These are phyloP conservation scores for Alternaria infectoria DNA, from an alignment of 2,329 filamentous ascomycete genomes.

Conservation along the genomic window DNA sequence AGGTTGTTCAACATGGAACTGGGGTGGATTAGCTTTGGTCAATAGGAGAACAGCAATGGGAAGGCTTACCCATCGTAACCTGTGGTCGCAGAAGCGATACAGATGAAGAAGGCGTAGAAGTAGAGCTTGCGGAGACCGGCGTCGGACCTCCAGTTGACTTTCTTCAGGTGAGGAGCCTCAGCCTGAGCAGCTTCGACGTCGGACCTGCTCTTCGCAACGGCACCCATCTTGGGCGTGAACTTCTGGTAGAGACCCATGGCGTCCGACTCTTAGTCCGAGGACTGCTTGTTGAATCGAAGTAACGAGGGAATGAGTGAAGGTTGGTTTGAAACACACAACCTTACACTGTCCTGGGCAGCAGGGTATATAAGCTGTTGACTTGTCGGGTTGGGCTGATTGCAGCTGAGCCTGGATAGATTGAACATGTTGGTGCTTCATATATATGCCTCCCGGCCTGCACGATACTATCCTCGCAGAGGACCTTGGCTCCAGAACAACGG, in stretches of 20 bases:
- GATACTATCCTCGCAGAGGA: conserved; percentile 16
- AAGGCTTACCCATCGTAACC: conserved; percentile 60
- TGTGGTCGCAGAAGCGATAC: conserved; percentile 63
- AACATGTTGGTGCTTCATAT: conserved; percentile 30
- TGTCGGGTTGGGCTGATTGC: conserved; percentile 21
- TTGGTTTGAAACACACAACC: conserved; percentile 19
- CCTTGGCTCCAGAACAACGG: conserved; percentile 28
- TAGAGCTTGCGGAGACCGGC: conserved; percentile 64
- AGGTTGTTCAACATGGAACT: conserved; percentile 55
- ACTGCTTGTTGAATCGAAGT: conserved; percentile 7
- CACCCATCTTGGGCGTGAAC: conserved; percentile 28
- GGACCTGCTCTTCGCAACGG: conserved; percentile 24
- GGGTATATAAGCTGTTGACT: conserved; percentile 24
- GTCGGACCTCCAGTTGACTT: conserved; percentile 61
- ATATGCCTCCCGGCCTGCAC: conserved; percentile 24
- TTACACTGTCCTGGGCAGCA: conserved; percentile 17
- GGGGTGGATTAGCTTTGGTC: conserved; percentile 7
- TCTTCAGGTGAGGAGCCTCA: conserved; percentile 59
- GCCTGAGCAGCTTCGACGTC: conserved; percentile 50
- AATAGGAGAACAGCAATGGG: neutral
- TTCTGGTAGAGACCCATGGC: conserved; percentile 29
- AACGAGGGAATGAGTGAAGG: conserved; percentile 10
- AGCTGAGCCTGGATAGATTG: conserved; percentile 22
- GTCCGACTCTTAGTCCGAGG: conserved; percentile 11
- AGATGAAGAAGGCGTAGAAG: conserved; percentile 60